Conservation (phyloP, 495 filamentous ascomycete genomes). For the Chaetomidium leptoderma region DNA sequence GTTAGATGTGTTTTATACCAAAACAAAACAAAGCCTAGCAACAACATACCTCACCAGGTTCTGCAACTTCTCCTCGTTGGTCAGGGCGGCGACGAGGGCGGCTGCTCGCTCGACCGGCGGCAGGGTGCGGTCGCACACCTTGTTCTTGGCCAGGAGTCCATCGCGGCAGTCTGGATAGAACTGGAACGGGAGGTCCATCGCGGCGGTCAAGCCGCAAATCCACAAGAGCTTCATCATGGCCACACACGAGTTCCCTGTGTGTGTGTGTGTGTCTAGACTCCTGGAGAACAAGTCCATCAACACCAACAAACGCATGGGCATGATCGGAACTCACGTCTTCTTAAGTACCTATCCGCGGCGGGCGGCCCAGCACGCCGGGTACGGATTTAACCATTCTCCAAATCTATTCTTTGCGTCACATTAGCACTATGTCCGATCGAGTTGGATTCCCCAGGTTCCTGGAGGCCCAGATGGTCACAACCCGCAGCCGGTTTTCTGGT, state of each 20-base stretch:
- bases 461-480: not conserved
- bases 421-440: no score
- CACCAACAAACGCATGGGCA: no score
- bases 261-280: no score
- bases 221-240: conserved; percentile 4
- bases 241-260: no score
- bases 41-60: conserved; percentile 37
- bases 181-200: conserved; percentile 18
- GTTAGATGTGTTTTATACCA: not conserved
- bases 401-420: no score
- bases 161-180: conserved; percentile 36
- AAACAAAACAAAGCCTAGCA: not conserved
- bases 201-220: not conserved
- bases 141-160: conserved; percentile 35
- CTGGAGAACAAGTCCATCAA: no score
- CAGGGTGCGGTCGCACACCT: conserved; percentile 49
- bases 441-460: not conserved
- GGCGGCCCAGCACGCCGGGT: no score
- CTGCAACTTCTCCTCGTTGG: conserved; percentile 37
- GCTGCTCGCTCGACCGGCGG: conserved; percentile 43
- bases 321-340: no score
- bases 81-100: conserved; percentile 38
- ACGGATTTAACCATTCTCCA: no score
- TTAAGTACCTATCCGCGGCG: no score
- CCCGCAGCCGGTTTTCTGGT: not conserved